Percentiles rank a stretch among this genome's conserved stretches.
Conservation (phyloP, 129 eudicot genomes). For the Pittosporum tobira region DNA sequence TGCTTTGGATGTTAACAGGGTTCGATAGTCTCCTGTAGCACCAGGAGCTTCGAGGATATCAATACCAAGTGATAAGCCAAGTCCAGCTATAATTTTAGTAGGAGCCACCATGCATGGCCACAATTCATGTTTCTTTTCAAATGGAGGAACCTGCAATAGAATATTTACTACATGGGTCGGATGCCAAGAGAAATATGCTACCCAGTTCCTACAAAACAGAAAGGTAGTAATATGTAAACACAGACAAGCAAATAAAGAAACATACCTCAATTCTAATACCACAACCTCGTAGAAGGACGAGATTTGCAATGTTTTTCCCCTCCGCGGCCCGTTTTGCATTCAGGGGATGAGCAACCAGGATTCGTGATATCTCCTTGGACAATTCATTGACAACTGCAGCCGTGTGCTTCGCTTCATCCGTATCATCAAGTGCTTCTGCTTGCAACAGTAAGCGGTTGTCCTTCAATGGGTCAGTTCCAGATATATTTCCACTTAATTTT, state of each 20-base stretch:
- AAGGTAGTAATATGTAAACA: background rate
- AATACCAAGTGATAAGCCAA: constrained; percentile 85
- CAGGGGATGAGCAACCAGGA: constrained; percentile 70
- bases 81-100: constrained; percentile 94
- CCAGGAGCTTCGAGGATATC: constrained; percentile 97
- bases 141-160: constrained; percentile 65
- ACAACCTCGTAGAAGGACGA: constrained; percentile 94
- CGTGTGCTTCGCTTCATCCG: constrained; percentile 87
- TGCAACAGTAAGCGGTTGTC: constrained; percentile 80
- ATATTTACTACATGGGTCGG: background rate
- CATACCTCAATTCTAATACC: constrained; percentile 90
- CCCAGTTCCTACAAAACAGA: background rate
- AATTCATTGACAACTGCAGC: constrained; percentile 80
- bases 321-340: constrained; percentile 66
- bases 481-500: constrained; percentile 84
- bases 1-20: constrained; percentile 85
- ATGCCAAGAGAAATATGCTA: background rate
- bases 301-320: constrained; percentile 84
- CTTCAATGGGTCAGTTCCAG: constrained; percentile 95
- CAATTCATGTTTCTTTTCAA: constrained; percentile 62
- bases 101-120: constrained; percentile 99
- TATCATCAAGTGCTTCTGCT: constrained; percentile 74
- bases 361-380: constrained; percentile 71
- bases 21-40: constrained; percentile 95
- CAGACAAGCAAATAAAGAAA: background rate